Base-by-base conservation (phyloP, 1,284 basidiomycete genomes). In the Volvariella surrecta region DNA sequence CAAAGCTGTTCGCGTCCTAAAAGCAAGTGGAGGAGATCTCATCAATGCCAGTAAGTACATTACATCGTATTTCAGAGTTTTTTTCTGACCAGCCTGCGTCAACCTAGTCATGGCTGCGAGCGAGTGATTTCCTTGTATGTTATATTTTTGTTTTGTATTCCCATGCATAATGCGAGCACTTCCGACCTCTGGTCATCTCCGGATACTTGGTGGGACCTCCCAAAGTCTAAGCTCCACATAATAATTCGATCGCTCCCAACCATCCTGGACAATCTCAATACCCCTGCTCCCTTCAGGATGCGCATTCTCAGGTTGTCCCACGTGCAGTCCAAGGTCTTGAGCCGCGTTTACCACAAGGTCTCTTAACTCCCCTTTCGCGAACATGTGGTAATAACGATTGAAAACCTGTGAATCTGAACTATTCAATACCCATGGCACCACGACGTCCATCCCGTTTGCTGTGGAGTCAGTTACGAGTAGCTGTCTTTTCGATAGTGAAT, bases 351-450 rank as follows among this genome's bases (percentile, higher is more conserved):
- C 49, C 1, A 86, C 77, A 13, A 95, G 70, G 7, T 59, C 62
- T 17, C 58, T 55, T 42, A 97, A 70, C 59, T 97, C 93, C 17
- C 82, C 87, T 44, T 76, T 65, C 0, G 79, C 73, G 56, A 96
- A 97, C 71, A 97, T 85, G 58, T 97, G 94, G 58, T 97, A 97
- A 58, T 95, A 97, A 44, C 93, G 75, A 56, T 92, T 79, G 63
- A 80, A 88, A 4, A 87, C 71, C 45, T 67, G 63, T 54, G 63
- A 52, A 50, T 56, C 49, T 35, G 16, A 39, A 45, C 43, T 48
- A 45, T 34, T 56, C 24, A 52, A 31, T 21, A 57, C 52, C 55
- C 54, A 55, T 13, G 55, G 17, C 6, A 13, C n/a, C 13, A 18
- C 9, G 39, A 32, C 16, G 35, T 42, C 47, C 16, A 44, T 37